Conservation (phyloP, 768 basidiomycete genomes). For the Amylocystis lapponica region DNA sequence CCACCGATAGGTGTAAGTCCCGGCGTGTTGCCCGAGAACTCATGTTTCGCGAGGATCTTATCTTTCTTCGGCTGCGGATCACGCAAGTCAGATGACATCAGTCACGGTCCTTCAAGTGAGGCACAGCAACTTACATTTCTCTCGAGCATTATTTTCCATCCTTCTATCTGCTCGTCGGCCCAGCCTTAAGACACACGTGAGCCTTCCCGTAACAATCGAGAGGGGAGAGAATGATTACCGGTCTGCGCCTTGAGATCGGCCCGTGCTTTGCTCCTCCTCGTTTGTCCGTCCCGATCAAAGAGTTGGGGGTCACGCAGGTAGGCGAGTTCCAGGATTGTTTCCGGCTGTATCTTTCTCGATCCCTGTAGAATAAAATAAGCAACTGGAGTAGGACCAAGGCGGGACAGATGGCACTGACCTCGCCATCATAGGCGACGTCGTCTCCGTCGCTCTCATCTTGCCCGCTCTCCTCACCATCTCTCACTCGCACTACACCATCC, state of each 20-base stretch:
- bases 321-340: constrained; percentile 68
- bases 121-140: constrained; percentile 56
- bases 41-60: constrained; percentile 67
- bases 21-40: constrained; percentile 60
- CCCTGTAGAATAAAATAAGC: constrained; percentile 19
- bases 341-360: constrained; percentile 26
- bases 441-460: constrained; percentile 22
- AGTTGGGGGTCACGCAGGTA: constrained; percentile 70
- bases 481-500: constrained; percentile 43
- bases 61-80: constrained; percentile 61
- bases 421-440: constrained; percentile 31
- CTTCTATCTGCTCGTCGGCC: constrained; percentile 85
- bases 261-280: constrained; percentile 63
- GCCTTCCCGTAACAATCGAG: background rate
- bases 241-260: constrained; percentile 64
- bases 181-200: constrained; percentile 41
- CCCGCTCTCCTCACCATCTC: constrained; percentile 56
- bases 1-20: constrained; percentile 5
- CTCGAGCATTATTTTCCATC: constrained; percentile 89
- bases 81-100: background rate
- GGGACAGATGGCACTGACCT: constrained; percentile 17
- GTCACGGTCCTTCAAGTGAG: background rate
- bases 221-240: constrained; percentile 32
- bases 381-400: background rate
- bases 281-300: constrained; percentile 73